Conservation (phyloP, 176 grass and related monocot species). For the Carex cristatella region DNA sequence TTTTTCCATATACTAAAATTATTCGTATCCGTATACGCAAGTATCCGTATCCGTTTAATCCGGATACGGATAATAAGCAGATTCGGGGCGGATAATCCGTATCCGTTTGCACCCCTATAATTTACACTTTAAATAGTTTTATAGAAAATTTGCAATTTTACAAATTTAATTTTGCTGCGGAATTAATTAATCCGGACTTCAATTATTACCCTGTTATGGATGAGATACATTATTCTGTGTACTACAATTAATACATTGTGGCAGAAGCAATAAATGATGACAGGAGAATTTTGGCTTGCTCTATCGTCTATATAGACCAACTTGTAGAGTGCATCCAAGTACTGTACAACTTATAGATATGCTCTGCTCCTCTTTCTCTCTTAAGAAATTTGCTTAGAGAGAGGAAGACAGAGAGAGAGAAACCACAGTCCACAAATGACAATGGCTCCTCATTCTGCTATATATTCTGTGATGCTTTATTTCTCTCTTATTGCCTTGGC, state of each 20-base stretch:
- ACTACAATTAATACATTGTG: not conserved
- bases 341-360: not conserved
- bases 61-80: no score
- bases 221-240: not conserved
- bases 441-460: slow-evolving; percentile 2
- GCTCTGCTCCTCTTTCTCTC: not conserved
- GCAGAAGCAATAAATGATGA: not conserved
- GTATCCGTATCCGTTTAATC: no score
- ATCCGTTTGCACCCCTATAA: no score
- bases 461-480: slow-evolving; percentile 1
- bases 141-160: no score
- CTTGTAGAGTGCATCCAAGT: not conserved
- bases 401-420: not conserved
- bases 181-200: no score
- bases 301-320: not conserved
- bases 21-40: no score
- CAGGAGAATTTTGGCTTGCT: not conserved
- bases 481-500: slow-evolving; percentile 4
- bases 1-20: no score
- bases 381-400: not conserved
- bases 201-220: not conserved
- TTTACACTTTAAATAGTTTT: no score
- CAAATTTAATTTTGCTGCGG: no score
- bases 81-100: no score
- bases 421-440: not conserved